Percentiles rank a stretch among this genome's conserved stretches.
phyloP scores from a whole-genome alignment of 352 stramenopile genomes.

The Halophytophthora polymorphica region DNA sequence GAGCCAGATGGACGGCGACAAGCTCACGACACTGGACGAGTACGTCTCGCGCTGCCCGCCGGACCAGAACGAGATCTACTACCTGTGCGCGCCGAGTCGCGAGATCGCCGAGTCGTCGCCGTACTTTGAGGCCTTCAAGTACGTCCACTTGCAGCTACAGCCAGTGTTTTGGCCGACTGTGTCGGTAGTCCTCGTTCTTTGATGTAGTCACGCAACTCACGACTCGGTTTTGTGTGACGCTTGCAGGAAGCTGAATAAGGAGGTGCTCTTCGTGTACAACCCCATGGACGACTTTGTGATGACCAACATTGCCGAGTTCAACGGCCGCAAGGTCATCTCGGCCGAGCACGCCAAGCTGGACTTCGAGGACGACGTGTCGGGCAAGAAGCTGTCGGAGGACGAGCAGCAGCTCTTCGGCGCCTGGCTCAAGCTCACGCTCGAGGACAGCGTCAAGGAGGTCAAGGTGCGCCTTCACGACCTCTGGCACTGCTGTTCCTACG shows the following conservation, averaged over 20 bases:
- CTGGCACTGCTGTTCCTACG: background rate
- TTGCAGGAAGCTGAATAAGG: constrained; percentile 84
- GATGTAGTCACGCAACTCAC: constrained; percentile 2
- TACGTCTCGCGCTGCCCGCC: constrained; percentile 95
- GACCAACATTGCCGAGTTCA: constrained; percentile 97
- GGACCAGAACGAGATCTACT: constrained; percentile 99
- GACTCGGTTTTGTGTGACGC: constrained; percentile 2
- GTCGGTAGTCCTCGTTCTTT: background rate
- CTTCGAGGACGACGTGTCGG: constrained; percentile 49
- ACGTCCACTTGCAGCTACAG: constrained; percentile 20
- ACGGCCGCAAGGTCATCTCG: constrained; percentile 94
- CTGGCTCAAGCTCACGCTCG: constrained; percentile 92
- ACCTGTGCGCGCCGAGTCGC: constrained; percentile 94
- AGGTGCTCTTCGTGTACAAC: constrained; percentile 98
- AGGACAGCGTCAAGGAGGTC: constrained; percentile 88
- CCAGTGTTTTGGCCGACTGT: background rate
- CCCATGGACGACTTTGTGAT: constrained; percentile 99
- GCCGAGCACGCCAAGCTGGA: constrained; percentile 96
- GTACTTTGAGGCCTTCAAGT: constrained; percentile 99
- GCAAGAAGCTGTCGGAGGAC: constrained; percentile 76
- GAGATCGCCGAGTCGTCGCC: constrained; percentile 95
- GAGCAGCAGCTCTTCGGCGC: constrained; percentile 89
- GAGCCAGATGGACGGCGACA: constrained; percentile 87
- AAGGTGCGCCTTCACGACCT: constrained; percentile 33
- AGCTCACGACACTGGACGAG: constrained; percentile 97